phyloP scores from a whole-genome alignment of 306 rosid genomes.

The Malus orientalis region DNA sequence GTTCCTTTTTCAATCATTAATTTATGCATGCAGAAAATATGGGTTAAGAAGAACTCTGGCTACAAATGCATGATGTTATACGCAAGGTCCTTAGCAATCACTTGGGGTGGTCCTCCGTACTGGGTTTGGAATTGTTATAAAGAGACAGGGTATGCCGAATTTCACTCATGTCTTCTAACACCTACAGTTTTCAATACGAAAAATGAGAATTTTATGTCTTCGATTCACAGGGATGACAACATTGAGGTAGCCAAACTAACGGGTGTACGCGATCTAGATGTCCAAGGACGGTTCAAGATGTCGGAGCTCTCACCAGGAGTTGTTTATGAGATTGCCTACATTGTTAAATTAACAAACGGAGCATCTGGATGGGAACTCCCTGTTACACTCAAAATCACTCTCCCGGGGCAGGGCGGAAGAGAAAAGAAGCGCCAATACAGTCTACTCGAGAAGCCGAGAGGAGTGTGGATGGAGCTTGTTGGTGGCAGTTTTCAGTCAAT shows the following conservation, averaged over 20 bases:
- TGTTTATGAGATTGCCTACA: slow-evolving; percentile 3
- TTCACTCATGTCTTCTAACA: neutral
- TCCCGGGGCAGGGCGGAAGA: neutral
- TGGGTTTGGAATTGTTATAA: slow-evolving; percentile 11
- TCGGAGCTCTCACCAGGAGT: neutral
- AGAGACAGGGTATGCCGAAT: slow-evolving; percentile 2
- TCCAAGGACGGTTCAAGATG: slow-evolving; percentile 1
- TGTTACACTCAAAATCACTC: neutral
- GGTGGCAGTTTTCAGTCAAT: neutral
- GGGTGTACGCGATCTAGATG: neutral
- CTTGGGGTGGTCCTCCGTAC: neutral
- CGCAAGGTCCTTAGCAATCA: slow-evolving; percentile 1
- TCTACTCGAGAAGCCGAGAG: slow-evolving; percentile 1
- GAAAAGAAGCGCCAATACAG: neutral
- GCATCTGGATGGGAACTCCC: slow-evolving; percentile 13
- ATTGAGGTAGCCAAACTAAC: slow-evolving; percentile 8
- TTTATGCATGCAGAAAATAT: slow-evolving; percentile 12
- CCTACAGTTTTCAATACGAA: too few species aligned
- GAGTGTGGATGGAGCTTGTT: slow-evolving; percentile 1
- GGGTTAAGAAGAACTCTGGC: slow-evolving; percentile 4
- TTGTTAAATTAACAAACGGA: neutral
- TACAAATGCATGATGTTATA: neutral
- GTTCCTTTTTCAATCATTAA: neutral
- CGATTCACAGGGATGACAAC: slow-evolving; percentile 1
- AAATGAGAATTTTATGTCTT: too few species aligned